phyloP scores from a whole-genome alignment of 225 moss, liverwort and hornwort genomes.

The Antitrichia curtipendula region DNA sequence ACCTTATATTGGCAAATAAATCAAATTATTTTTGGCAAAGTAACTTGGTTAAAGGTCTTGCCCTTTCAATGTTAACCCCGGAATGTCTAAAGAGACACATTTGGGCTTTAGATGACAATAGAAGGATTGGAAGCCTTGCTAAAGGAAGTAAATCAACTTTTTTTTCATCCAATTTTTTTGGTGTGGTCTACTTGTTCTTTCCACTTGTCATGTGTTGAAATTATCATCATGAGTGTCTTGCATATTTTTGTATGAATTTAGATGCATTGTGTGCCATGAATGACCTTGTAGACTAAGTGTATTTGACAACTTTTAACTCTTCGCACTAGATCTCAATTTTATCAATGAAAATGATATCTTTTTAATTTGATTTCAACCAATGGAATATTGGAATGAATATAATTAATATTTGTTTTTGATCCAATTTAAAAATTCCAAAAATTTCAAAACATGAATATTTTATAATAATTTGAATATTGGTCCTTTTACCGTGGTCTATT shows the following conservation, averaged over 20 bases:
- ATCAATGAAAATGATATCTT: neutral
- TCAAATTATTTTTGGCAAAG: neutral
- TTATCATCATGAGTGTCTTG: neutral
- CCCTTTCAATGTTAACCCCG: accelerated
- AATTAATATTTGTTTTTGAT: neutral
- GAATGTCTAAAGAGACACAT: accelerated
- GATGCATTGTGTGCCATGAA: accelerated
- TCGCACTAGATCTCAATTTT: neutral
- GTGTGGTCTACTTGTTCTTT: neutral
- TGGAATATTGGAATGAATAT: neutral
- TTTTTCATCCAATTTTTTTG: neutral
- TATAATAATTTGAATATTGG: neutral
- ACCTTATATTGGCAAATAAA: too few species aligned
- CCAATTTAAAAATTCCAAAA: neutral
- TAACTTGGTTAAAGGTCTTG: accelerated
- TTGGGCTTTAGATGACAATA: neutral
- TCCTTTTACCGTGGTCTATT: neutral
- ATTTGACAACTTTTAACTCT: neutral
- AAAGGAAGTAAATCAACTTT: neutral
- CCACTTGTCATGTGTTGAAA: neutral
- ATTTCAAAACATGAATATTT: neutral
- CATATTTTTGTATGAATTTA: neutral
- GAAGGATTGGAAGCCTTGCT: too few species aligned
- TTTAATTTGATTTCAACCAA: neutral
- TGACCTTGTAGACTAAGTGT: neutral